A percentile compares a stretch with the other conserved stretches of the same genome.
Conservation (phyloP, 345 rosid species). For the Citropsis articulata region DNA sequence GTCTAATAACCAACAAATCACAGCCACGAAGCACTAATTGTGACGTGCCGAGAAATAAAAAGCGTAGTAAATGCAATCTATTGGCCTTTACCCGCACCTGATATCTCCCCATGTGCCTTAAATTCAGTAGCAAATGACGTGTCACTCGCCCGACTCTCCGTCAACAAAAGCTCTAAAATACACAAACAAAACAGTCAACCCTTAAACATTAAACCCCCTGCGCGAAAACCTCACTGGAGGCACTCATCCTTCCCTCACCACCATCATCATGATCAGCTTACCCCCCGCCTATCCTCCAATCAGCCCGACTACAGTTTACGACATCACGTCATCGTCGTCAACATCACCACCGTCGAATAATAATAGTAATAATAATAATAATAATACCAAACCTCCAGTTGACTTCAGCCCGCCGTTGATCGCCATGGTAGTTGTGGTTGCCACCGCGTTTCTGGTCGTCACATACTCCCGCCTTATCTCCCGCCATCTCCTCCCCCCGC, state of each 20-base stretch:
- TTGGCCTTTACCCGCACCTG: conserved; percentile 7
- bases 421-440: conserved; percentile 85
- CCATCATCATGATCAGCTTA: not conserved
- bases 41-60: not conserved
- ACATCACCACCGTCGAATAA: conserved; percentile 1
- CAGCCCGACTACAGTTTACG: conserved; percentile 22
- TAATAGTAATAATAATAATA: not conserved
- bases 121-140: conserved; percentile 47
- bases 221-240: not conserved
- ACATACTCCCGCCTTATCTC: conserved; percentile 83
- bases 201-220: conserved; percentile 20
- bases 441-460: conserved; percentile 68
- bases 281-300: conserved; percentile 21
- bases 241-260: not conserved
- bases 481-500: conserved; percentile 48
- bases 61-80: not conserved
- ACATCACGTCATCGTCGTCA: not conserved
- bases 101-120: conserved; percentile 29
- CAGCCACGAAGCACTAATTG: not conserved
- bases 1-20: not conserved
- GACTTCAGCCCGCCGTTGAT: conserved; percentile 90
- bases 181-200: conserved; percentile 23
- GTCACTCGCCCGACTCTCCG: conserved; percentile 27
- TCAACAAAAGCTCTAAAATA: conserved; percentile 17
- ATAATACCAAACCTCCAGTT: conserved; percentile 39